Base-by-base conservation (phyloP, 2,329 filamentous ascomycete species). In the Cercospora zeae-maydis region DNA sequence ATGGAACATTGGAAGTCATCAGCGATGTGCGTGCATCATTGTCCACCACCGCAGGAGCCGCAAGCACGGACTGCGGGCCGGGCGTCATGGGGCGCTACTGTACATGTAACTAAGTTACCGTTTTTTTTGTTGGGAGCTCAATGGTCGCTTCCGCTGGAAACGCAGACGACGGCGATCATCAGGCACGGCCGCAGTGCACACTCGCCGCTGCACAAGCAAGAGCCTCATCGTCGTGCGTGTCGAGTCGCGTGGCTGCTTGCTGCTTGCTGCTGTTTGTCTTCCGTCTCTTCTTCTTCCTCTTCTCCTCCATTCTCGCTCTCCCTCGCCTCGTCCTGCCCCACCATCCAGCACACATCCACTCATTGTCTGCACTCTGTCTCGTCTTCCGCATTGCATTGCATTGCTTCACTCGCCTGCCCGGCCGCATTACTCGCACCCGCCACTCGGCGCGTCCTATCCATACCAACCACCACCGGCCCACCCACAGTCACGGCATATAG, bases 21-120 rank as follows among this genome's bases (percentile, higher is more conserved):
- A 55, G 52, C 52, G 30, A 52, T 31, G 47, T 13, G 8, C 47
- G n/a, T n/a, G n/a, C n/a, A 51, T 51, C 52, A 55, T 33, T 30
- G 9, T 19, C 31, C 24, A 19, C 33, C 2, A 42, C 33, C 34
- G 47, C 8, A 13, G 6, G 21, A 13, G 36, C 36, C 42, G 53
- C 21, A 39, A 56, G 53, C 21, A 39, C 53, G 53, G 53, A 56
- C 53, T 56, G 53, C 53, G 53, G 53, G 34, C 53, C 53, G 53
- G 34, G 21, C 53, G 53, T 36, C 30, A 36, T 37, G n/a, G 30
- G 34, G n/a, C 53, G 53, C 53, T 56, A 56, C 16, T 11, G 10
- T 14, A 36, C 34, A 8, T 8, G 34, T 36, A 36, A 14, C n/a
- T 39, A 39, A 39, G 36, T 39, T 13, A 39, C 36, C 11, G 36